These are phyloP conservation scores for Phoma sp. DNA, from an alignment of 2,329 filamentous ascomycete species.

Conservation along the genomic window DNA sequence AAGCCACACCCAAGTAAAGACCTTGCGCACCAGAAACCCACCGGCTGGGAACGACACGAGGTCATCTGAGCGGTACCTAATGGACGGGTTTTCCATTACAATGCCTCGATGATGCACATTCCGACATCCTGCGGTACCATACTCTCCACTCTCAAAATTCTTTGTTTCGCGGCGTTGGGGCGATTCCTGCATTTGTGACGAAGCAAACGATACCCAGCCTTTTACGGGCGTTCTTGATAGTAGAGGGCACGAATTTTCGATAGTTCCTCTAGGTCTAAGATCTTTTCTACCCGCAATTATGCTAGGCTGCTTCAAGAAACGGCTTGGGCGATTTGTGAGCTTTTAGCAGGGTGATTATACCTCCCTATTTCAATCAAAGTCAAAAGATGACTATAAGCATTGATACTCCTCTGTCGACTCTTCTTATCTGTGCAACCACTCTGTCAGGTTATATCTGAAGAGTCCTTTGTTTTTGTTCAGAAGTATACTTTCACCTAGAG, in stretches of 20 bases:
- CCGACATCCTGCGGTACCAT: neutral
- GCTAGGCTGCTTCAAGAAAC: no score
- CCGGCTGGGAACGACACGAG: conserved; percentile 84
- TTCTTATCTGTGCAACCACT: no score
- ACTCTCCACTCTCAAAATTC: conserved; percentile 1
- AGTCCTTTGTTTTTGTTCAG: no score
- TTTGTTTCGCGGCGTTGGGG: neutral
- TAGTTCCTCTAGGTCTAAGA: conserved; percentile 1
- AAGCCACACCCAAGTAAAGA: conserved; percentile 74
- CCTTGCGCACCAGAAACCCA: conserved; percentile 67
- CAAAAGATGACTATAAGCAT: no score
- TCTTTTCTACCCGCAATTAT: neutral
- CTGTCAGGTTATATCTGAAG: no score
- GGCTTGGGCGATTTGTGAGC: no score
- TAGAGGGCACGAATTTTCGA: neutral
- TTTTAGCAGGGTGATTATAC: no score
- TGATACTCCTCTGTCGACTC: no score
- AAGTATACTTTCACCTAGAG: no score
- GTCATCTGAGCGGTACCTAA: conserved; percentile 32
- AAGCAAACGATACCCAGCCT: conserved; percentile 6
- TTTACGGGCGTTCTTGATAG: conserved; percentile 2
- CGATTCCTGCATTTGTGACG: neutral
- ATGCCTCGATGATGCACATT: neutral
- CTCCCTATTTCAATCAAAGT: no score
- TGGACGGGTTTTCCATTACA: neutral